Evolutionary conservation across 169 alveolate species (phyloP).

Genomic region (Plasmodium blacklocki): DNA sequence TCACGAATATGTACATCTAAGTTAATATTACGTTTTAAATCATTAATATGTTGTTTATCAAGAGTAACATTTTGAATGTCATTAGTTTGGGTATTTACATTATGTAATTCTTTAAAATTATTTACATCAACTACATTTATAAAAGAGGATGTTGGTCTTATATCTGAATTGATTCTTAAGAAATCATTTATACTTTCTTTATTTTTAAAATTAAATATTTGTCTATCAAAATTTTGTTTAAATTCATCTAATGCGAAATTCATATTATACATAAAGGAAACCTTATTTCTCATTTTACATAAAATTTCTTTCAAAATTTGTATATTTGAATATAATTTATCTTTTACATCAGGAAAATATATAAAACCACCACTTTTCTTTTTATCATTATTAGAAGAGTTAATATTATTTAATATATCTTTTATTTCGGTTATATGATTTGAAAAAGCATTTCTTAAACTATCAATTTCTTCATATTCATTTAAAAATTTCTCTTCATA

Average conservation of each 20-base stretch:
- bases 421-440: background rate
- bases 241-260: slow-evolving; percentile 14
- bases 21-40: background rate
- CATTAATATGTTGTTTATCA: no score
- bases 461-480: slow-evolving; percentile 16
- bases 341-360: slow-evolving; percentile 8
- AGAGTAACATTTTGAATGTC: background rate
- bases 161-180: no score
- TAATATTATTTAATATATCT: background rate
- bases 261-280: background rate
- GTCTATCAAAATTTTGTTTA: background rate
- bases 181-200: no score
- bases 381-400: background rate
- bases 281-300: background rate
- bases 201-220: no score
- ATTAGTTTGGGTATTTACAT: background rate
- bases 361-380: background rate
- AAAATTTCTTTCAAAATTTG: background rate
- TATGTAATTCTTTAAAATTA: background rate
- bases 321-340: background rate
- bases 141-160: background rate
- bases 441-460: background rate
- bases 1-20: background rate
- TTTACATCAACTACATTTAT: slow-evolving; percentile 12
- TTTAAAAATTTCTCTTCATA: slow-evolving; percentile 1